Evolutionary conservation across 2,329 filamentous ascomycete species (phyloP).

Genomic region (Pseudogymnoascus sp.): DNA sequence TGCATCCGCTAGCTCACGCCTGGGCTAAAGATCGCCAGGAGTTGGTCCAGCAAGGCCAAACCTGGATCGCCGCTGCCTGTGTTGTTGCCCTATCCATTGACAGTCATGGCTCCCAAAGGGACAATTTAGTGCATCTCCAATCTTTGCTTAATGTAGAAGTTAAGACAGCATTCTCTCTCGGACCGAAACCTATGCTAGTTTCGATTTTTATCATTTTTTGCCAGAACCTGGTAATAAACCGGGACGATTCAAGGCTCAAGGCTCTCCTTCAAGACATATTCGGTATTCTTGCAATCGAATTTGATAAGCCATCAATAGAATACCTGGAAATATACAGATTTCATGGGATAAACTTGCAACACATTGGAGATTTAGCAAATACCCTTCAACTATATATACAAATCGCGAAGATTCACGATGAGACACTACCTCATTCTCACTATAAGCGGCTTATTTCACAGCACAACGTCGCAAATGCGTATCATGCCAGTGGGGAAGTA

Average conservation of each 20-base stretch:
- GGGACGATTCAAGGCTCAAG: conserved; percentile 14
- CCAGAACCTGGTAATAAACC: conserved; percentile 11
- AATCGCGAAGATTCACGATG: not conserved
- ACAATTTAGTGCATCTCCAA: conserved; percentile 12
- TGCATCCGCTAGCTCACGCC: conserved; percentile 30
- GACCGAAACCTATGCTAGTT: conserved; percentile 3
- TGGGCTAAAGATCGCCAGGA: conserved; percentile 28
- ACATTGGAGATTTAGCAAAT: conserved; percentile 5
- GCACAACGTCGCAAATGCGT: conserved; percentile 10
- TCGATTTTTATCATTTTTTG: conserved; percentile 14
- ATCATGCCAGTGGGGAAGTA: not conserved
- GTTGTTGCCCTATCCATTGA: conserved; percentile 16
- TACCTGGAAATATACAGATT: conserved; percentile 16
- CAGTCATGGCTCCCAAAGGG: conserved; percentile 8
- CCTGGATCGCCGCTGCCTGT: conserved; percentile 16
- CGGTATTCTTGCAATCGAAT: conserved; percentile 9
- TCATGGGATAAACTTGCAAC: conserved; percentile 11
- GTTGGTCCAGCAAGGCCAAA: not conserved
- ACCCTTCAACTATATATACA: not conserved
- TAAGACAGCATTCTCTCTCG: conserved; percentile 9
- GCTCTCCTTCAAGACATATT: conserved; percentile 14
- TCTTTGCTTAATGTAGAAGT: conserved; percentile 15
- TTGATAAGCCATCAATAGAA: conserved; percentile 12
- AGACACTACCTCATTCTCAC: no score
- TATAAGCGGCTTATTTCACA: conserved; percentile 1